Conservation (phyloP, 805 yeast genomes). For the Candida anglica region DNA sequence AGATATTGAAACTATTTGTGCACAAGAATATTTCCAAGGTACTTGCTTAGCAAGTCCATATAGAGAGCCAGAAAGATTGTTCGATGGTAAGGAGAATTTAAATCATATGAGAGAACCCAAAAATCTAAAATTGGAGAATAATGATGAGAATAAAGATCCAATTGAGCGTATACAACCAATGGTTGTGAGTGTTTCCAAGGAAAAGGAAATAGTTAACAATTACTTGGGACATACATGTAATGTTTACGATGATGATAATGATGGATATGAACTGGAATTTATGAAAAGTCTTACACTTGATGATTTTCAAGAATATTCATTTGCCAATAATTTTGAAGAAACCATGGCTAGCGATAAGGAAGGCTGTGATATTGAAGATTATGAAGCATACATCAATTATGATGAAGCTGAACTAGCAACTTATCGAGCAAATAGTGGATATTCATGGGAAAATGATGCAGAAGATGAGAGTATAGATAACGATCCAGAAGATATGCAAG, state of each 20-base stretch:
- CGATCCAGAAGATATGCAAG: not conserved
- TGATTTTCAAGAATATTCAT: not conserved
- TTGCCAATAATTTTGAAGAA: not conserved
- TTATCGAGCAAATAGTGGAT: too few relatives aligned
- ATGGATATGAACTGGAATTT: conserved; percentile 3
- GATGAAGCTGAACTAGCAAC: not conserved
- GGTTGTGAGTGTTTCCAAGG: not conserved
- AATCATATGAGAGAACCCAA: too few relatives aligned
- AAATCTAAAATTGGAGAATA: too few relatives aligned
- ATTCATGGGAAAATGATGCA: too few relatives aligned
- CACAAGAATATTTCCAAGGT: conserved; percentile 52
- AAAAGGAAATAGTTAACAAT: not conserved
- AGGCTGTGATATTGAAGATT: not conserved
- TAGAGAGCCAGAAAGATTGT: conserved; percentile 10
- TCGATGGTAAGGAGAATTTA: not conserved
- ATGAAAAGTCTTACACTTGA: not conserved
- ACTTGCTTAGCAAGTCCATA: conserved; percentile 23
- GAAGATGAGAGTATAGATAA: not conserved
- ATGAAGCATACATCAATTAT: not conserved
- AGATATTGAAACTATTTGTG: conserved; percentile 44
- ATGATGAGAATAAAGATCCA: not conserved
- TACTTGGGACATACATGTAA: not conserved
- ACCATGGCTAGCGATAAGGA: not conserved
- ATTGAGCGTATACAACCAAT: not conserved
- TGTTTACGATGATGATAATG: conserved; percentile 1